A percentile compares a stretch with the other conserved stretches of the same genome.
phyloP scores from a whole-genome alignment of 352 stramenopile genomes.

The Globisporangium recalcitrans region DNA sequence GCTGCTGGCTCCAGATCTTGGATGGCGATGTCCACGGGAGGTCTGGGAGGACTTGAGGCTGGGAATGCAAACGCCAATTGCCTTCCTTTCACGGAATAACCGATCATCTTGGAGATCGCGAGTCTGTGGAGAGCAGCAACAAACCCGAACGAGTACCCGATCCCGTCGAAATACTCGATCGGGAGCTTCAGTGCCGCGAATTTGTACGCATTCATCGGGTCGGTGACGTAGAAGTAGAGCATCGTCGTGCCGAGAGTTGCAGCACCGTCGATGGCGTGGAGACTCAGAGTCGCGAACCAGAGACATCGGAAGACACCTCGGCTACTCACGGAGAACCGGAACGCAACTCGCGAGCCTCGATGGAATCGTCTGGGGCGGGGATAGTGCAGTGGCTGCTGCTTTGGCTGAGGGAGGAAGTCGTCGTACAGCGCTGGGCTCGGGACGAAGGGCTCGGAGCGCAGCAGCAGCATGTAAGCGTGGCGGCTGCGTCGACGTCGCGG shows the following conservation, averaged over 20 bases:
- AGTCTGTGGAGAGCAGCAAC: neutral
- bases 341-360: neutral
- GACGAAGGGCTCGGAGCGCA: neutral
- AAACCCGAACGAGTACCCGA: neutral
- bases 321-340: neutral
- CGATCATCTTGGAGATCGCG: neutral
- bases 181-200: neutral
- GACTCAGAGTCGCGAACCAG: neutral
- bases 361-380: neutral
- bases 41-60: neutral
- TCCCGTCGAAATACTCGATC: neutral
- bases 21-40: neutral
- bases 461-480: slow-evolving; percentile 7
- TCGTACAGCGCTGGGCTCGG: neutral
- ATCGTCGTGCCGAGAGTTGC: neutral
- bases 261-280: neutral
- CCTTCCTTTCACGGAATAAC: neutral
- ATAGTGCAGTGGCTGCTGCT: neutral
- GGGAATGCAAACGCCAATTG: neutral
- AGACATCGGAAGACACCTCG: neutral
- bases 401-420: neutral
- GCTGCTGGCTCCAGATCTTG: neutral
- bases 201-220: neutral
- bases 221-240: neutral
- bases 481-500: slow-evolving; percentile 25